A percentile compares a stretch with the other conserved stretches of the same genome.
phyloP scores from a whole-genome alignment of 768 basidiomycete species.

The Russula olivacea region DNA sequence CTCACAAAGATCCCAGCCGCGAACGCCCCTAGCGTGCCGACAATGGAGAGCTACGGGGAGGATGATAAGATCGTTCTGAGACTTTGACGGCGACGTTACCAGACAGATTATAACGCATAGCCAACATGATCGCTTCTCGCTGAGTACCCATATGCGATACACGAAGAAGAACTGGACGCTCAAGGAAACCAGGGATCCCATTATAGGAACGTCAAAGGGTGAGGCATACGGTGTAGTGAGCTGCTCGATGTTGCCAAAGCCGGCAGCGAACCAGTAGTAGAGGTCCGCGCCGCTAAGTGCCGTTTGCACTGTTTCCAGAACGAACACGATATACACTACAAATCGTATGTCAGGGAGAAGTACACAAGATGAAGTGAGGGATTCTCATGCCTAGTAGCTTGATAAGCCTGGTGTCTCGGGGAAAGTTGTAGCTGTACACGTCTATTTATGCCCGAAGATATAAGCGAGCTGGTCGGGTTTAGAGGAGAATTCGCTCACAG shows the following conservation, averaged over 20 bases:
- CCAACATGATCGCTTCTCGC: not conserved
- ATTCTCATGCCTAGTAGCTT: conserved; percentile 10
- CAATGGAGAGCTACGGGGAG: not conserved
- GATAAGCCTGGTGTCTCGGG: not conserved
- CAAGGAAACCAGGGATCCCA: conserved; percentile 29
- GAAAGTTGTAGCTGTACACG: conserved; percentile 20
- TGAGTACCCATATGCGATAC: conserved; percentile 28
- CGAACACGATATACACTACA: conserved; percentile 28
- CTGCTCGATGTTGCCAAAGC: conserved; percentile 30
- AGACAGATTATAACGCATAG: not conserved
- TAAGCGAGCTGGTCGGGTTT: not conserved
- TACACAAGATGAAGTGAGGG: not conserved
- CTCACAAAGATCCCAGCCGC: conserved; percentile 2
- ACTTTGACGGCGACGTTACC: not conserved
- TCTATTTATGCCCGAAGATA: not conserved
- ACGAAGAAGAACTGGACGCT: conserved; percentile 32
- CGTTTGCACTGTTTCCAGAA: conserved; percentile 28
- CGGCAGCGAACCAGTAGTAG: conserved; percentile 30
- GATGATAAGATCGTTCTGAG: not conserved
- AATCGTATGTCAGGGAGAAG: not conserved
- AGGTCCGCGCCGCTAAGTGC: conserved; percentile 29
- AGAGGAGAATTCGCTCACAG: conserved; percentile 26
- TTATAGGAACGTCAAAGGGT: conserved; percentile 29
- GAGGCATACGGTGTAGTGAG: conserved; percentile 26
- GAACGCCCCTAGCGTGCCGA: not conserved